phyloP scores from a whole-genome alignment of 768 basidiomycete species.

The Suillus clintonianus region DNA sequence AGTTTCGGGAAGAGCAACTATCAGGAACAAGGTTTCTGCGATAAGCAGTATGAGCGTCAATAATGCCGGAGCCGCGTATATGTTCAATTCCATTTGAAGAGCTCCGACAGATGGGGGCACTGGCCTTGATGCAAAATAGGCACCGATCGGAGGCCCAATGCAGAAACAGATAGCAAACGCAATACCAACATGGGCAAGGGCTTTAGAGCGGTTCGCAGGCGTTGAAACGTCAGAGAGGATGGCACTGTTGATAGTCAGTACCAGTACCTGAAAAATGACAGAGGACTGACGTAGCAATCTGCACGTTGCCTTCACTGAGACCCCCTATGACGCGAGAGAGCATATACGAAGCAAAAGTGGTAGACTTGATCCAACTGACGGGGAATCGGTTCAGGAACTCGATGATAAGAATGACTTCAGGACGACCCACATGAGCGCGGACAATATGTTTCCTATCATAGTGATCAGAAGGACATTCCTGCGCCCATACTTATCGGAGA shows the following conservation, averaged over 20 bases:
- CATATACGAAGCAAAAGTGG: conserved; percentile 87
- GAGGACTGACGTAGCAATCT: conserved; percentile 81
- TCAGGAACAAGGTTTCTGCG: conserved; percentile 79
- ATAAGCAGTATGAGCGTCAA: conserved; percentile 78
- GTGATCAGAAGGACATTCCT: conserved; percentile 79
- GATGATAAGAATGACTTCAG: conserved; percentile 8
- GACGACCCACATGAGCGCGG: conserved; percentile 78
- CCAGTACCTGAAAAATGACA: neutral
- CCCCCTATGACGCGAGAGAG: conserved; percentile 91
- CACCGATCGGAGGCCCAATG: conserved; percentile 91
- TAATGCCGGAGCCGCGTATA: conserved; percentile 89
- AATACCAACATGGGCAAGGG: conserved; percentile 91
- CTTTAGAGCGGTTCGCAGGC: conserved; percentile 75
- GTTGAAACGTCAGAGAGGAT: conserved; percentile 91
- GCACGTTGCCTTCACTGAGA: conserved; percentile 95
- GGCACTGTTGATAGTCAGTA: conserved; percentile 55
- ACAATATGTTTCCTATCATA: conserved; percentile 93
- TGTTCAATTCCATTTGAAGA: conserved; percentile 70
- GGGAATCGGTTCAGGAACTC: neutral
- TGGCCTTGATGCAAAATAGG: conserved; percentile 91
- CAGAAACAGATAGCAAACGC: conserved; percentile 96
- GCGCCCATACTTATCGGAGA: conserved; percentile 91
- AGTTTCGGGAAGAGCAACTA: conserved; percentile 82
- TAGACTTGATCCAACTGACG: conserved; percentile 84
- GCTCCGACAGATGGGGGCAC: conserved; percentile 58